Conservation (phyloP, 768 basidiomycete species). For the Auricularia heimuer region DNA sequence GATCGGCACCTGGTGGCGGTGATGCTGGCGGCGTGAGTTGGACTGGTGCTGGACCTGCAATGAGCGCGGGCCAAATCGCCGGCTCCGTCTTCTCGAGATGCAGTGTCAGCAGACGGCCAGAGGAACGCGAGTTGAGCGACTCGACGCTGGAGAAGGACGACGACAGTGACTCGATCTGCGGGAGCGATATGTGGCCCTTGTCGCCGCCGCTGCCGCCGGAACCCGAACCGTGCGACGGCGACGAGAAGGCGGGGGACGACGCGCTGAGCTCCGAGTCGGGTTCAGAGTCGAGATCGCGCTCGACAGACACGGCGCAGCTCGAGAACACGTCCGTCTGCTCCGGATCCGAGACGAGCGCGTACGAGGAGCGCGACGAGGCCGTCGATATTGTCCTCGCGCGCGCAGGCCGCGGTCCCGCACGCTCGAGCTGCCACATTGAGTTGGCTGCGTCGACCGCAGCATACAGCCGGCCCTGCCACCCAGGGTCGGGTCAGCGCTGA, state of each 20-base stretch:
- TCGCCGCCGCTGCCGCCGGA: slow-evolving; percentile 23
- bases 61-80: slow-evolving; percentile 73
- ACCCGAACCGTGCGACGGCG: slow-evolving; percentile 49
- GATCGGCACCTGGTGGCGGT: slow-evolving; percentile 40
- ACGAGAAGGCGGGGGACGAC: slow-evolving; percentile 50
- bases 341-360: slow-evolving; percentile 67
- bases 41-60: slow-evolving; percentile 65
- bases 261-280: slow-evolving; percentile 44
- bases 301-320: slow-evolving; percentile 74
- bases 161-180: slow-evolving; percentile 22
- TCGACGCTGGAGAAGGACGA: slow-evolving; percentile 78
- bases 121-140: slow-evolving; percentile 51
- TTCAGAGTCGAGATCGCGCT: slow-evolving; percentile 64
- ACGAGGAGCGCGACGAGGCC: slow-evolving; percentile 69
- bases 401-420: slow-evolving; percentile 34
- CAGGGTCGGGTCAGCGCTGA: neutral
- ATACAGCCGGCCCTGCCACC: slow-evolving; percentile 58
- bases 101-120: slow-evolving; percentile 46
- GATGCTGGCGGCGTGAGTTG: slow-evolving; percentile 42
- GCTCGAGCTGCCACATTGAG: slow-evolving; percentile 77
- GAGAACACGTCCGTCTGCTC: slow-evolving; percentile 53
- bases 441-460: slow-evolving; percentile 53
- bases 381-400: slow-evolving; percentile 72
- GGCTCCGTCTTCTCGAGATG: slow-evolving; percentile 75
- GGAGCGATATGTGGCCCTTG: slow-evolving; percentile 8